A percentile compares a stretch with the other conserved stretches of the same genome.
phyloP scores from a whole-genome alignment of 352 stramenopile species.

The Elongisporangium prolatum region DNA sequence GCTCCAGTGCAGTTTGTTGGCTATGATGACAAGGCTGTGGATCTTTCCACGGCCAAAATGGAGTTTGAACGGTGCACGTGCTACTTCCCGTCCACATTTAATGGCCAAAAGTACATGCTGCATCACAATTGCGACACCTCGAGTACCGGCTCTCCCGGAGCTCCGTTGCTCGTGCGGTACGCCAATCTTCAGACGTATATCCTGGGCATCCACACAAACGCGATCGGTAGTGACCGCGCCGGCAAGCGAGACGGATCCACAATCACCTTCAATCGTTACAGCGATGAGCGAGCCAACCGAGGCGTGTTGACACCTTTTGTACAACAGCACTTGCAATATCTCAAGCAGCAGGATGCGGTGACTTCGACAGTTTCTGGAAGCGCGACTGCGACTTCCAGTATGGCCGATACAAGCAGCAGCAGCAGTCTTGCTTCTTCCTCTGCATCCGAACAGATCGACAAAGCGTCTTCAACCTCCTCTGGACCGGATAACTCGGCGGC shows the following conservation, averaged over 20 bases:
- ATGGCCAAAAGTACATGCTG: slow-evolving; percentile 35
- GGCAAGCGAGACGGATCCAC: not conserved
- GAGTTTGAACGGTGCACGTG: slow-evolving; percentile 45
- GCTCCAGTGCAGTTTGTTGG: slow-evolving; percentile 54
- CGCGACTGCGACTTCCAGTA: not conserved
- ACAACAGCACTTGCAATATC: slow-evolving; percentile 31
- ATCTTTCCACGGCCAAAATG: slow-evolving; percentile 10
- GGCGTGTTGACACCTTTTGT: slow-evolving; percentile 51
- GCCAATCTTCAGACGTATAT: slow-evolving; percentile 53
- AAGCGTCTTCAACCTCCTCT: not conserved
- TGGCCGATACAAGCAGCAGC: not conserved
- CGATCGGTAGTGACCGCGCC: slow-evolving; percentile 14
- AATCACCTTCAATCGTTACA: slow-evolving; percentile 18
- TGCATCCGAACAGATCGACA: not conserved
- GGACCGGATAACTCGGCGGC: slow-evolving; percentile 2
- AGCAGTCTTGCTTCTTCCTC: not conserved
- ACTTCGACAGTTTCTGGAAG: slow-evolving; percentile 2
- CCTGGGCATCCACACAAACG: slow-evolving; percentile 51
- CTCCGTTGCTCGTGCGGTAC: slow-evolving; percentile 56
- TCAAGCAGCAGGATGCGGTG: slow-evolving; percentile 11
- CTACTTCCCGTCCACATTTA: slow-evolving; percentile 36
- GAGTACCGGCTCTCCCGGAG: slow-evolving; percentile 31
- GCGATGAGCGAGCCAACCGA: slow-evolving; percentile 32
- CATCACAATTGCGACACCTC: slow-evolving; percentile 65
- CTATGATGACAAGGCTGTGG: slow-evolving; percentile 21